Percentiles rank a stretch among this genome's conserved stretches.
Conservation (phyloP, 306 rosid species). For the Prunus armeniaca region DNA sequence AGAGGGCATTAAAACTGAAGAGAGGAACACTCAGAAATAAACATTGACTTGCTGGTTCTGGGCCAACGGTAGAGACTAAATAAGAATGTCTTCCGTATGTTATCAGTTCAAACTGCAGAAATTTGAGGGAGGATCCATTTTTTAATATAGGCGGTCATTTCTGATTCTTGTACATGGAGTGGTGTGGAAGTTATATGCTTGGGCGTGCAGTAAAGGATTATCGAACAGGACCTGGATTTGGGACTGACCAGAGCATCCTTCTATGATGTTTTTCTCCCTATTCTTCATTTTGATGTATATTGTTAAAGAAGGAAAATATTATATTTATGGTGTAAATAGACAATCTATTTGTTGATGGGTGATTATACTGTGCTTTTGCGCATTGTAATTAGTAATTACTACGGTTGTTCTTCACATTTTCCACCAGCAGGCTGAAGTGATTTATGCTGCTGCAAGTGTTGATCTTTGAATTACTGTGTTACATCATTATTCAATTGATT, state of each 20-base stretch:
- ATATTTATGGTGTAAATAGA: constrained; percentile 27
- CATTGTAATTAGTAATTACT: constrained; percentile 2
- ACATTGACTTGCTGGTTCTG: constrained; percentile 21
- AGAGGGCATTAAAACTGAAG: constrained; percentile 34
- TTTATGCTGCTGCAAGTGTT: not conserved
- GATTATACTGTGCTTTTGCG: not conserved
- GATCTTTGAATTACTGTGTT: constrained; percentile 1
- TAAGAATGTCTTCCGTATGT: constrained; percentile 30
- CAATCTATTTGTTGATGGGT: constrained; percentile 12
- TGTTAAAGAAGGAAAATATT: constrained; percentile 6
- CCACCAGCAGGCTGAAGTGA: not conserved
- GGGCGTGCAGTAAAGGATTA: constrained; percentile 23
- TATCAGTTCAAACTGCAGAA: constrained; percentile 24
- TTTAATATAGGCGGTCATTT: constrained; percentile 10
- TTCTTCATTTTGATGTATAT: constrained; percentile 7
- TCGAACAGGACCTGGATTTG: constrained; percentile 21
- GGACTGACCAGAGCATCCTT: constrained; percentile 20
- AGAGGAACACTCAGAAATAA: constrained; percentile 31
- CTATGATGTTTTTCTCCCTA: not conserved
- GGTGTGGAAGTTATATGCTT: constrained; percentile 34
- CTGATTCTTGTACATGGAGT: constrained; percentile 33
- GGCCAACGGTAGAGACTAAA: constrained; percentile 15
- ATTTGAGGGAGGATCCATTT: constrained; percentile 27
- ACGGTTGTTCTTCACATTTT: not conserved
- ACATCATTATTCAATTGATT: not conserved